Evolutionary conservation across 257 asterid species (phyloP).

Genomic region (Plantago elongata): DNA sequence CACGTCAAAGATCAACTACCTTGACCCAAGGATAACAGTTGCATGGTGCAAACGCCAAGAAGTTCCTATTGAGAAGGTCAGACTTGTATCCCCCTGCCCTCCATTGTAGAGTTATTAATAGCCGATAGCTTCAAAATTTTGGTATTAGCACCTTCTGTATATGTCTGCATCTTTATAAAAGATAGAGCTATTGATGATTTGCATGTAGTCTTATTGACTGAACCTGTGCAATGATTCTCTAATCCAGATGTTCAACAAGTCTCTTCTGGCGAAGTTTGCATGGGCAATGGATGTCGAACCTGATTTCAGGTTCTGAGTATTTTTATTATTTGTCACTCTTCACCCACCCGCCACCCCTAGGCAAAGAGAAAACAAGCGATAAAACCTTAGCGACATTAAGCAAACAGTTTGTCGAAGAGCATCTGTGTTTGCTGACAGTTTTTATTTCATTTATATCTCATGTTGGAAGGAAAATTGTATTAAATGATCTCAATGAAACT

Average conservation of each 20-base stretch:
- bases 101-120: no score
- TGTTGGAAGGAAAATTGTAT: constrained; percentile 24
- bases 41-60: constrained; percentile 99
- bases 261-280: constrained; percentile 82
- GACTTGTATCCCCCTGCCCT: neutral
- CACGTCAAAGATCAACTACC: constrained; percentile 95
- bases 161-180: no score
- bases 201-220: neutral
- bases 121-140: no score
- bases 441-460: constrained; percentile 21
- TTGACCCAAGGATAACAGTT: constrained; percentile 97
- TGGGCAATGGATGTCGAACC: constrained; percentile 99
- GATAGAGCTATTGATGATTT: neutral
- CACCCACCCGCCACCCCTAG: neutral
- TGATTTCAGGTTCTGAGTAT: constrained; percentile 60
- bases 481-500: constrained; percentile 30
- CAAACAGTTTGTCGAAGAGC: constrained; percentile 18
- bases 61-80: constrained; percentile 96
- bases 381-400: constrained; percentile 8
- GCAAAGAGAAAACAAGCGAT: constrained; percentile 18
- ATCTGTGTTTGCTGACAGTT: constrained; percentile 18
- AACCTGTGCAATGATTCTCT: neutral
- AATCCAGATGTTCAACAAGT: constrained; percentile 86
- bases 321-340: constrained; percentile 11
- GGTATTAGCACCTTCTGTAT: neutral